Evolutionary conservation across 768 basidiomycete genomes (phyloP).

Genomic region (Russula emetica): DNA sequence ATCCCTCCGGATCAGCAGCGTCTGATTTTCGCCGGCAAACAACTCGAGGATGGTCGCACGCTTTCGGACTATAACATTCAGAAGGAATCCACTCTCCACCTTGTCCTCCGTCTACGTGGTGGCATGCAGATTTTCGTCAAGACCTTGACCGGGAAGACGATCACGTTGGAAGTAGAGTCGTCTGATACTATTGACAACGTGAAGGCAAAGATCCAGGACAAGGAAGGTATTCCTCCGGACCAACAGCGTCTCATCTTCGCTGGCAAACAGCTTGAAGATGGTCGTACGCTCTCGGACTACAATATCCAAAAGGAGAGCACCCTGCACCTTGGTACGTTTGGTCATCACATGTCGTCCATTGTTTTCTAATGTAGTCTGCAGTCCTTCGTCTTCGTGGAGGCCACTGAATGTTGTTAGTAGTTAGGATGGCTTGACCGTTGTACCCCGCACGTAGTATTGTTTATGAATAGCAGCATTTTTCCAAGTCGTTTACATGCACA

Average conservation of each 20-base stretch:
- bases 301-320: constrained; percentile 28
- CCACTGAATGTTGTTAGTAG: constrained; percentile 24
- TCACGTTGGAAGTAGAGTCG: constrained; percentile 27
- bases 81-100: constrained; percentile 27
- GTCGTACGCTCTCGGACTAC: constrained; percentile 26
- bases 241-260: constrained; percentile 27
- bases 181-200: constrained; percentile 27
- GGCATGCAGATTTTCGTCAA: constrained; percentile 27
- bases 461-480: constrained; percentile 5
- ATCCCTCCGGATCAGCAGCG: constrained; percentile 27
- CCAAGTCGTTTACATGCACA: background rate
- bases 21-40: constrained; percentile 25
- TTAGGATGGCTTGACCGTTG: background rate
- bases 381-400: constrained; percentile 52
- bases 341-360: background rate
- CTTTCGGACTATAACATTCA: constrained; percentile 27
- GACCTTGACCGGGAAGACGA: constrained; percentile 26
- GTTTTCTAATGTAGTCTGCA: background rate
- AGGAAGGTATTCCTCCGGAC: constrained; percentile 27
- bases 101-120: constrained; percentile 26
- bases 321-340: constrained; percentile 22
- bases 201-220: constrained; percentile 27
- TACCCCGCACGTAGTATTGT: background rate
- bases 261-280: constrained; percentile 27
- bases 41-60: constrained; percentile 25